A percentile compares a stretch with the other conserved stretches of the same genome.
Evolutionary conservation across 768 basidiomycete species (phyloP).

Genomic region (Austroboletus festivus): DNA sequence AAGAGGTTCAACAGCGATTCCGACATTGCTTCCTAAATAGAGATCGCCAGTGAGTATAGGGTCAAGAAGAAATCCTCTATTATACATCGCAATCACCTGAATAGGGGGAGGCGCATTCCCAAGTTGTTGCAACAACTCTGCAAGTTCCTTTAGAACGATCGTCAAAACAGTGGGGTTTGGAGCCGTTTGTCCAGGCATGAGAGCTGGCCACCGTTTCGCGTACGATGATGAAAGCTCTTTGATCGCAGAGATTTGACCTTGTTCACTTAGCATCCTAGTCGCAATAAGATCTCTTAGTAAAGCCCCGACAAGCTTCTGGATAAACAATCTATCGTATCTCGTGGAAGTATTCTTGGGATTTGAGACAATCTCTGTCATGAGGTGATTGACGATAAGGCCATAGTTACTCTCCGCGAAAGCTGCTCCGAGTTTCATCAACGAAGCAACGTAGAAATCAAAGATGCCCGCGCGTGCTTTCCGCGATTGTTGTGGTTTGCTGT

Average conservation of each 20-base stretch:
- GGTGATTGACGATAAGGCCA: constrained; percentile 69
- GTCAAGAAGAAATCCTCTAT: not conserved
- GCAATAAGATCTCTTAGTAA: constrained; percentile 85
- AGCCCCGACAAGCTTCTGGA: constrained; percentile 71
- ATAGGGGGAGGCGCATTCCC: constrained; percentile 91
- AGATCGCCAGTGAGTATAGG: not conserved
- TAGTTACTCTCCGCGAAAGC: constrained; percentile 83
- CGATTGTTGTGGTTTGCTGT: constrained; percentile 69
- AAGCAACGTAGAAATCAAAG: constrained; percentile 81
- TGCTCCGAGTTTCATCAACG: constrained; percentile 73
- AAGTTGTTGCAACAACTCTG: constrained; percentile 81
- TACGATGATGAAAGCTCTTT: constrained; percentile 80
- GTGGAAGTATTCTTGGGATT: constrained; percentile 50
- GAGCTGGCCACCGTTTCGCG: constrained; percentile 87
- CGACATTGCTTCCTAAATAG: constrained; percentile 73
- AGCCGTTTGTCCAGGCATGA: constrained; percentile 81
- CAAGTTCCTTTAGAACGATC: constrained; percentile 77
- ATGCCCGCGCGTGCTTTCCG: constrained; percentile 80
- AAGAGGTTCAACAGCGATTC: constrained; percentile 85
- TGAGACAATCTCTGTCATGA: constrained; percentile 74
- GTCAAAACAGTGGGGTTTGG: constrained; percentile 67
- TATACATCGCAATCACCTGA: constrained; percentile 46
- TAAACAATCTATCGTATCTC: constrained; percentile 71
- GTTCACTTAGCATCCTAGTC: constrained; percentile 85
- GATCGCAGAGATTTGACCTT: constrained; percentile 89